Conservation (phyloP, 164 flowering plant genomes). For the Saururus chinensis region DNA sequence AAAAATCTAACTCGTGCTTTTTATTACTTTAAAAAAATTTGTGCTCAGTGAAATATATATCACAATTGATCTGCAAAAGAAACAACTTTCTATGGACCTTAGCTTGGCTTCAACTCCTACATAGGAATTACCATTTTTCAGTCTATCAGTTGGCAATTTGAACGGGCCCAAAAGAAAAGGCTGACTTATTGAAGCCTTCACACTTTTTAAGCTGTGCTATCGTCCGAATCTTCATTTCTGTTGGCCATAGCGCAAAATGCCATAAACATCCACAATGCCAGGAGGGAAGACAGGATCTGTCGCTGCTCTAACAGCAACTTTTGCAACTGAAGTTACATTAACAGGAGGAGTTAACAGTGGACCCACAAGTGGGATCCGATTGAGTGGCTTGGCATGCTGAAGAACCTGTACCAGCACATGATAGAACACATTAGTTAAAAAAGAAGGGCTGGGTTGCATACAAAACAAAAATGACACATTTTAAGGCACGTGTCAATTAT, state of each 20-base stretch:
- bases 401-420: conserved; percentile 55
- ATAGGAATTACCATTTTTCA: not conserved
- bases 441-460: not conserved
- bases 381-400: conserved; percentile 67
- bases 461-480: not conserved
- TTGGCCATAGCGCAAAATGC: conserved; percentile 65
- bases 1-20: too few species aligned
- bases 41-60: too few species aligned
- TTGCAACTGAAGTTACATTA: conserved; percentile 65
- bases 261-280: conserved; percentile 71
- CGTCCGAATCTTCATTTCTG: conserved; percentile 17
- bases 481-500: too few species aligned
- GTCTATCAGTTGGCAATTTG: not conserved
- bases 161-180: not conserved
- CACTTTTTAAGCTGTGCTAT: not conserved
- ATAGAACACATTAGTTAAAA: too few species aligned
- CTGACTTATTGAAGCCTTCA: not conserved
- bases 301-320: conserved; percentile 88
- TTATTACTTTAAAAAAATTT: too few species aligned
- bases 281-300: conserved; percentile 93
- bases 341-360: conserved; percentile 81
- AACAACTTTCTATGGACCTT: too few species aligned
- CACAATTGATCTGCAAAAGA: too few species aligned
- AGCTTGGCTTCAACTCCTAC: not conserved
- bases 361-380: conserved; percentile 72